Base-by-base conservation (phyloP, 352 stramenopile genomes). In the Globisporangium rhizosaccharum region DNA sequence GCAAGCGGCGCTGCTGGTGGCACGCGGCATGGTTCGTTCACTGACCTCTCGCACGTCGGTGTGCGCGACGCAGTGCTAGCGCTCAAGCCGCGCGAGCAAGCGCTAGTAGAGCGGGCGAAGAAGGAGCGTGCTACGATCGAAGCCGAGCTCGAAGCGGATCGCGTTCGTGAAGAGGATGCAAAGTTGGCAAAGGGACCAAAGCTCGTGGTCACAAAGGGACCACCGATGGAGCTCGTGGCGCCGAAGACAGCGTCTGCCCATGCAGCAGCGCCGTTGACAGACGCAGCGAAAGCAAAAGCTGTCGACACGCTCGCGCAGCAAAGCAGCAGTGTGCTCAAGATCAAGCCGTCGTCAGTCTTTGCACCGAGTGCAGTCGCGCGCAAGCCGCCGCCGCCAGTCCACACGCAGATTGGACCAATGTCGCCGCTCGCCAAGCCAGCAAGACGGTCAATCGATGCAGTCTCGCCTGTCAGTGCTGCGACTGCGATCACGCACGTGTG, bases 191-290 rank as follows among this genome's bases (percentile, higher is more conserved):
- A 20, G 60, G 69, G 76, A 5, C 70, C 71, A 11, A 73, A 76
- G 54, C 67, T 85, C 11, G 48, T 68, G 44, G 72, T 85, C 20
- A 82, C 72, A 18, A 83, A 76, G 25, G 75, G 75, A 0, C 75
- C 75, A 10, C 68, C 73, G 0, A 48, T 76, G 53, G 56, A 69
- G 46, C 42, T 75, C 36, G 26, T 77, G 11, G 67, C 58, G 1
- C 59, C 65, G 1, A 28, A 5, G 18, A 3, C 10, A 18, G 28
- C 66, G 5, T 12, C 58, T 41, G 9, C 44, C 1, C 4, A 8
- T 41, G 2, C 26, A 25, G 33, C 39, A 9, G 37, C 15, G 39
- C 48, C n/a, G 0, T 36, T 44, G 14, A 15, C 26, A 14, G 20
- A 51, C 1, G 23, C 49, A 17, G 46, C 50, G 39, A 53, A 61